Conservation (phyloP, 2,329 filamentous ascomycete genomes). For the Fusarium pseudoanthophilum region DNA sequence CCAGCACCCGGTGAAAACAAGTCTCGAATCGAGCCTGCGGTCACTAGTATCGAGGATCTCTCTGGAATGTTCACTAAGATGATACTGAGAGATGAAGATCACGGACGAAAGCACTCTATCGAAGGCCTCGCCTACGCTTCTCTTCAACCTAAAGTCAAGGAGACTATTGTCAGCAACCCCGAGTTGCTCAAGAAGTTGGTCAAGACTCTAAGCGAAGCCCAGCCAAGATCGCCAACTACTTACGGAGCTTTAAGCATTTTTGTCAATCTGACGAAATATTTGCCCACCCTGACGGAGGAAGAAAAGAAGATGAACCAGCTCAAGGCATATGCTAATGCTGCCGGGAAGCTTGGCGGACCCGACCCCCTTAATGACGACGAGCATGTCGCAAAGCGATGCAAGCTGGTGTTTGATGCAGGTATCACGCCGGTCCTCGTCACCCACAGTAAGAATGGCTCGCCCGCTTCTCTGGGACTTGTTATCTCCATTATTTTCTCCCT, state of each 20-base stretch:
- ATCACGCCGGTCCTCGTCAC: constrained; percentile 81
- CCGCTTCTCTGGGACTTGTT: constrained; percentile 76
- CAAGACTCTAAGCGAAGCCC: constrained; percentile 66
- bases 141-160: constrained; percentile 85
- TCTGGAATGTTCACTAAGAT: constrained; percentile 73
- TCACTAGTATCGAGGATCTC: constrained; percentile 73
- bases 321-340: constrained; percentile 92
- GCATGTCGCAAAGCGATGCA: constrained; percentile 80
- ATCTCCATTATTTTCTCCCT: constrained; percentile 82
- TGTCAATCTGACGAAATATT: constrained; percentile 84
- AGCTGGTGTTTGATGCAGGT: constrained; percentile 80
- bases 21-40: constrained; percentile 61
- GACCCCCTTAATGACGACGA: constrained; percentile 80
- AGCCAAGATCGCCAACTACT: constrained; percentile 74
- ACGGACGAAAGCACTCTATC: constrained; percentile 75
- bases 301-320: constrained; percentile 92
- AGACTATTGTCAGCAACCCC: constrained; percentile 76
- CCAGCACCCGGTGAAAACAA: constrained; percentile 53
- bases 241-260: constrained; percentile 91
- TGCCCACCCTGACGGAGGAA: constrained; percentile 83
- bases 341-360: constrained; percentile 69
- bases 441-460: constrained; percentile 77
- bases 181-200: constrained; percentile 77
- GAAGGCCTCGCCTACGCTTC: constrained; percentile 95
- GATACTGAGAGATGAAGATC: constrained; percentile 68